Base-by-base conservation (phyloP, 2,329 filamentous ascomycete species). In the Aspergillus aculeatus region DNA sequence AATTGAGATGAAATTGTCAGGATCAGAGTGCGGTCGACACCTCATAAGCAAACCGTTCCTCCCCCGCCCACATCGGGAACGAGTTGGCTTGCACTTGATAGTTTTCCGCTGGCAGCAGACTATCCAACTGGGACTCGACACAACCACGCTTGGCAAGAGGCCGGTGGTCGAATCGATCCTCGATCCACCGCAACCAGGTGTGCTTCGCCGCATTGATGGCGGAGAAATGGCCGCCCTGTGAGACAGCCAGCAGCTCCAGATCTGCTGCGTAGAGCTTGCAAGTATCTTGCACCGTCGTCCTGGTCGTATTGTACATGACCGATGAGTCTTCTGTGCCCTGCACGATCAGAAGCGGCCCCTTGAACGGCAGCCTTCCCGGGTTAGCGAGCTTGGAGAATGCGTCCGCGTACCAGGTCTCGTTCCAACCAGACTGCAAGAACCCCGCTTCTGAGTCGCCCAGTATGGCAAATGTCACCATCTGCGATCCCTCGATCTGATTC, bases 131-230 rank as follows among this genome's bases (percentile, higher is more conserved):
- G n/a, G 61, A 59, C 31, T 61, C 53, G 11, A 57, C 12, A 23
- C 59, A 65, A n/a, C 61, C 59, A 53, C 2, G 10, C 48, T 53
- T 60, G 5, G 47, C 31, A 24, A 62, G 44, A 32, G 59, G 57
- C n/a, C 47, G 41, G 7, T 48, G 14, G 21, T 62, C 50, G 31
- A 65, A 65, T 21, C 62, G 61, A 49, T 62, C 59, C 41, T 65
- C 63, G 23, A 65, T 64, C 63, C 63, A 65, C 31, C 47, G 59
- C 57, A 65, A 23, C 61, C 59, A 65, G n/a, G 16, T 62, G 21
- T 62, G 61, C 32, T 54, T 60, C 14, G 61, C 59, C 19, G 62
- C 61, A 23, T 57, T 58, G n/a, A 65, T 60, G 14, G 54, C 54
- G 23, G 54, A 23, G 49, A 65, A 65, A 55, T 65, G 63, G 4